Percentiles rank a stretch among this genome's conserved stretches.
These are phyloP conservation scores for Bathelium albidoporum DNA, from an alignment of 495 filamentous ascomycete genomes.

Conservation along the genomic window DNA sequence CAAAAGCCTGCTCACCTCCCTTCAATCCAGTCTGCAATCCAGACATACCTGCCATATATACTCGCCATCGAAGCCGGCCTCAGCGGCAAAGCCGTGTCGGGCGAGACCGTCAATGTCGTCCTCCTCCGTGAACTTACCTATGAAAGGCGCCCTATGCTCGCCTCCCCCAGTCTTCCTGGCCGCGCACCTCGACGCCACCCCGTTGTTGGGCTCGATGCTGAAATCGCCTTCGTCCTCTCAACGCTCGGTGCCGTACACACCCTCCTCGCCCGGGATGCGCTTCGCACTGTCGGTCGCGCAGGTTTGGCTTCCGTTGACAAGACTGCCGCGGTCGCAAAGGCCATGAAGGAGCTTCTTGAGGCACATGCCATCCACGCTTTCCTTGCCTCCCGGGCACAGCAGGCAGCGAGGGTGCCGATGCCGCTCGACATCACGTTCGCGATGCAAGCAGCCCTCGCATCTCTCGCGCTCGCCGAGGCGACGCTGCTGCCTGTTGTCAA, in stretches of 20 bases:
- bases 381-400: conserved; percentile 38
- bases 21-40: conserved; percentile 36
- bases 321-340: conserved; percentile 56
- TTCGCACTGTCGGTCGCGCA: conserved; percentile 11
- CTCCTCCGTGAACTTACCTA: conserved; percentile 48
- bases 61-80: conserved; percentile 63
- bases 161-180: conserved; percentile 46
- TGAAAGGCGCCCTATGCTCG: conserved; percentile 77
- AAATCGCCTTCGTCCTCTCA: conserved; percentile 66
- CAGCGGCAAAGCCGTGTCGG: conserved; percentile 27
- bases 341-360: conserved; percentile 66
- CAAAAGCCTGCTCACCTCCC: conserved; percentile 15
- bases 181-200: conserved; percentile 51
- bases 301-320: conserved; percentile 52
- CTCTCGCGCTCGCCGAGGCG: conserved; percentile 72
- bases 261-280: conserved; percentile 48
- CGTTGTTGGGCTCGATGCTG: conserved; percentile 68
- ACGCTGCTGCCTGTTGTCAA: conserved; percentile 83
- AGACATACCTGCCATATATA: conserved; percentile 53
- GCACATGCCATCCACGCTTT: conserved; percentile 70
- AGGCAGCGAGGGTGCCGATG: conserved; percentile 6
- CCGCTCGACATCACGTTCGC: conserved; percentile 52
- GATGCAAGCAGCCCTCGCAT: conserved; percentile 58
- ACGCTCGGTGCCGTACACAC: conserved; percentile 65
- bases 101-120: conserved; percentile 55